A percentile compares a stretch with the other conserved stretches of the same genome.
phyloP scores from a whole-genome alignment of 768 basidiomycete species.

The Lyophyllum shimeji region DNA sequence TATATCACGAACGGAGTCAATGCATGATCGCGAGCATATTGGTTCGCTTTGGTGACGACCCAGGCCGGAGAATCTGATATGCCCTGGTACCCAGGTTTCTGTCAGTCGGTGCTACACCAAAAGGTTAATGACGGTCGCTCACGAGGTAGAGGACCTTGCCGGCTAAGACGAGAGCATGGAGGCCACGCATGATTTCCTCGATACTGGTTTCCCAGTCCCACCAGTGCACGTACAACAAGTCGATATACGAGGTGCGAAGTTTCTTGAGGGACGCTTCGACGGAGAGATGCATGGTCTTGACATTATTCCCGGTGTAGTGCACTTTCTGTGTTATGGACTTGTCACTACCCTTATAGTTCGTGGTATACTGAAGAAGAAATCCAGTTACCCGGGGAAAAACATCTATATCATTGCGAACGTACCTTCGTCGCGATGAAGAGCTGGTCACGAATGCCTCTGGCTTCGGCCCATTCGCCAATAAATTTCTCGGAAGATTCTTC shows the following conservation, averaged over 20 bases:
- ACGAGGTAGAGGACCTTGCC: conserved; percentile 54
- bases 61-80: conserved; percentile 41
- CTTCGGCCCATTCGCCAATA: conserved; percentile 54
- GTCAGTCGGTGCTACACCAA: not conserved
- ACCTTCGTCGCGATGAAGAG: conserved; percentile 50
- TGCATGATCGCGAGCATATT: conserved; percentile 41
- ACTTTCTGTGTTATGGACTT: conserved; percentile 29
- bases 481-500: conserved; percentile 55
- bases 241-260: conserved; percentile 45
- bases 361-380: conserved; percentile 27
- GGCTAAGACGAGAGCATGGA: conserved; percentile 49
- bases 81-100: conserved; percentile 19
- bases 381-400: not conserved
- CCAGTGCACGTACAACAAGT: conserved; percentile 46
- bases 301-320: conserved; percentile 47
- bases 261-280: conserved; percentile 45
- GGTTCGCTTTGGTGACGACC: conserved; percentile 43
- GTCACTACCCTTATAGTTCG: conserved; percentile 27
- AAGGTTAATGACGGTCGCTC: not conserved
- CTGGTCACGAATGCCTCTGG: conserved; percentile 44
- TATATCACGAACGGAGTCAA: conserved; percentile 10
- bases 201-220: conserved; percentile 55
- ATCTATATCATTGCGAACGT: not conserved
- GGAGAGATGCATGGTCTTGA: conserved; percentile 42
- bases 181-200: conserved; percentile 55